Conservation (phyloP, 2,329 filamentous ascomycete species). For the Basipetospora chlamydospora region DNA sequence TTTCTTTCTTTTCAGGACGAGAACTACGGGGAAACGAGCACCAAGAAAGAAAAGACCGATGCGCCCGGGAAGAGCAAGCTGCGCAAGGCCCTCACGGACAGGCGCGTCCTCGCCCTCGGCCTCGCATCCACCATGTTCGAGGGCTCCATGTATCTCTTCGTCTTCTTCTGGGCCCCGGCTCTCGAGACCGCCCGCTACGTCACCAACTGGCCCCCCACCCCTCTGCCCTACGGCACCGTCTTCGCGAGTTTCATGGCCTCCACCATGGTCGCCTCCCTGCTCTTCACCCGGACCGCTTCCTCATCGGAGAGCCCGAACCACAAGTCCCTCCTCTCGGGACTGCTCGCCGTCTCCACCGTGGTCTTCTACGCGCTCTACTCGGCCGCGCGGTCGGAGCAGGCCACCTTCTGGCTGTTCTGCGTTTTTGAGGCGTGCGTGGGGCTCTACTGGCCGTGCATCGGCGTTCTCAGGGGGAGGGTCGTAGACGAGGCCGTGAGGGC, state of each 20-base stretch:
- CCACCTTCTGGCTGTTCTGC: constrained; percentile 39
- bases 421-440: constrained; percentile 40
- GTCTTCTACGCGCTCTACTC: constrained; percentile 22
- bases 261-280: constrained; percentile 42
- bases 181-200: constrained; percentile 25
- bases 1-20: constrained; percentile 23
- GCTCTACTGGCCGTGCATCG: constrained; percentile 40
- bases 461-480: constrained; percentile 33
- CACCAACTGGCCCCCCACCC: constrained; percentile 8
- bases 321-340: constrained; percentile 17
- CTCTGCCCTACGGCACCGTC: constrained; percentile 33
- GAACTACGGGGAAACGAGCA: constrained; percentile 26
- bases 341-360: constrained; percentile 22
- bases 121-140: constrained; percentile 41
- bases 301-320: neutral
- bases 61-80: constrained; percentile 7
- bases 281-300: constrained; percentile 20
- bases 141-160: constrained; percentile 44
- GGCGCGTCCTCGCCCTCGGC: constrained; percentile 32
- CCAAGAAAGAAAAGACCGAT: constrained; percentile 6
- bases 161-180: constrained; percentile 44
- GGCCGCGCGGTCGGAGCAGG: constrained; percentile 18
- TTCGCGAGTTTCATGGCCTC: constrained; percentile 45
- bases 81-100: constrained; percentile 19
- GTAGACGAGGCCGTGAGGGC: constrained; percentile 37